Evolutionary conservation across 2,329 filamentous ascomycete genomes (phyloP).

Genomic region (Bretziella fagacearum): DNA sequence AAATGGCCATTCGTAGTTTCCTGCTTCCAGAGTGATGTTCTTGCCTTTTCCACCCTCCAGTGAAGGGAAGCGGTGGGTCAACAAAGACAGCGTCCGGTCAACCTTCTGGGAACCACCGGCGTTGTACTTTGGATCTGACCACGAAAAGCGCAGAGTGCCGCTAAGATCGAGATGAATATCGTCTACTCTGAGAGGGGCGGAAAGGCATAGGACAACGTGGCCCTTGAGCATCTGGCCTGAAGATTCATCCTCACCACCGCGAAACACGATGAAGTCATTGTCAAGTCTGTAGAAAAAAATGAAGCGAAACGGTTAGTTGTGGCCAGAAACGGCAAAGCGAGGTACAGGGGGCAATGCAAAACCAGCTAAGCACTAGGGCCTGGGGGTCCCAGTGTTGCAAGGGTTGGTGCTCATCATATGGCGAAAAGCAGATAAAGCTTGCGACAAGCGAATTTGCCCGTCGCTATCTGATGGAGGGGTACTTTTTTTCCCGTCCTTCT

Average conservation of each 20-base stretch:
- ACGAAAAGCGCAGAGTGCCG: conserved; percentile 45
- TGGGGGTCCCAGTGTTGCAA: no score
- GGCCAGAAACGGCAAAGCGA: neutral
- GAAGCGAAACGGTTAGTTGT: neutral
- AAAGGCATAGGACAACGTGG: conserved; percentile 55
- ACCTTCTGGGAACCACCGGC: conserved; percentile 29
- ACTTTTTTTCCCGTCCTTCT: neutral
- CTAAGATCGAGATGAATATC: conserved; percentile 56
- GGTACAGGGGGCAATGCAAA: neutral
- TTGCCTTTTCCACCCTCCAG: conserved; percentile 43
- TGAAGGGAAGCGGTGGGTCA: conserved; percentile 51
- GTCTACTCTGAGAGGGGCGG: conserved; percentile 51
- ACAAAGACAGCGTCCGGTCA: conserved; percentile 41
- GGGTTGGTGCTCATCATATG: neutral
- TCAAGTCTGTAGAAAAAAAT: conserved; percentile 42
- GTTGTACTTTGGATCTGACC: conserved; percentile 8
- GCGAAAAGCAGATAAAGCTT: neutral
- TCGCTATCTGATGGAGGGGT: neutral
- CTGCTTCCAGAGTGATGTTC: conserved; percentile 44
- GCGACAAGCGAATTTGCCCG: neutral
- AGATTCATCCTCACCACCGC: conserved; percentile 58
- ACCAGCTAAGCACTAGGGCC: neutral
- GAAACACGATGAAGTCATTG: conserved; percentile 63
- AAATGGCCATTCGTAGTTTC: conserved; percentile 76
- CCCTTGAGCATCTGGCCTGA: conserved; percentile 60